Evolutionary conservation across 2,329 filamentous ascomycete genomes (phyloP), one percentile per base, ranked within the genome.

Genomic region (Fusarium bactridioides): DNA sequence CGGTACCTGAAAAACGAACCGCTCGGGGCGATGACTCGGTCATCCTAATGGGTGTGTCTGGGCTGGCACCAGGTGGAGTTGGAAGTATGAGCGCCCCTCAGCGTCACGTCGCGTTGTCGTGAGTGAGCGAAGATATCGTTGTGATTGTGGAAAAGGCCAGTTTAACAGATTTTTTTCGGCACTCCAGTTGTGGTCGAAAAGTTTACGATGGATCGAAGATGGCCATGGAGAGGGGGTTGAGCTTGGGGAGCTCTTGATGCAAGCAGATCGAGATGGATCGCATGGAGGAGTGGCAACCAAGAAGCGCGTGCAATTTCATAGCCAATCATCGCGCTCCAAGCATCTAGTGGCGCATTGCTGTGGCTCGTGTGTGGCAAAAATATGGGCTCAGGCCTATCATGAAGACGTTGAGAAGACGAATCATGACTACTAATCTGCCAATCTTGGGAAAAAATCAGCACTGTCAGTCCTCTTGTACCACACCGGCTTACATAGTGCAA

Each of bases 1-100:
- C 87, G 77, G 81, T 79, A 67, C 85, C 83, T 50, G 86, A 86
- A 76, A 90, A 90, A 72, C 88, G 86, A 71, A 90, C 87, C 70
- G 84, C 83, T 74, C 88, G 85, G 56, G 88, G 86, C 16, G 87
- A 87, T 40, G 84, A 79, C 71, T 90, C 87, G 75, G 83, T 79
- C 77, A 82, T 82, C 58, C 60, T 75, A 51, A 58, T 54, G 55
- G 53, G 58, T 74, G 64, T 53, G 59, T 55, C 65, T 67, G 64
- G 61, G 61, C 61, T 70, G 64, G 67, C 63, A 59, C 66, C 41
- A 63, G 62, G 57, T 65, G 62, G 63, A 67, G 65, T 67, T 64
- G 60, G 65, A 73, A 58, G 64, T 65, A 44, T 64, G 63, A 75
- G 65, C 48, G 66, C 69, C 74, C 63, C 71, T 75, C 73, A 68